phyloP scores from a whole-genome alignment of 2,329 filamentous ascomycete species.

The Cladophialophora chaetospira region DNA sequence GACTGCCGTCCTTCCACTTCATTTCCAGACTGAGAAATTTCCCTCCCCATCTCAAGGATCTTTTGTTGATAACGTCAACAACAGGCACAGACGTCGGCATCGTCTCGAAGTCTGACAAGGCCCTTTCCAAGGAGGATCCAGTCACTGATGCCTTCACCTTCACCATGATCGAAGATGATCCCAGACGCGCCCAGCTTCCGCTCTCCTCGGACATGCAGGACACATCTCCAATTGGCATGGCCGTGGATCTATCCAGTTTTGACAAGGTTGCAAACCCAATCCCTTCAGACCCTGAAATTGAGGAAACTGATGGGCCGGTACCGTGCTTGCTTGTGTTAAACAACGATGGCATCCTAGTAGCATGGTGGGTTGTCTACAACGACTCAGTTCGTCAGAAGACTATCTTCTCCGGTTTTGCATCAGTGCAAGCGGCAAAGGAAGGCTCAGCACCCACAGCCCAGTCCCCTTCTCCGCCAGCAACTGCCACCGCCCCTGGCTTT shows the following conservation, averaged over 20 bases:
- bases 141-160: constrained; percentile 71
- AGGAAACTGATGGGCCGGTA: constrained; percentile 75
- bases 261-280: constrained; percentile 79
- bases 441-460: background rate
- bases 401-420: constrained; percentile 69
- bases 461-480: constrained; percentile 4
- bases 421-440: constrained; percentile 17
- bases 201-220: constrained; percentile 67
- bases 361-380: constrained; percentile 91
- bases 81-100: constrained; percentile 77
- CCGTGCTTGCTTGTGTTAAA: constrained; percentile 85
- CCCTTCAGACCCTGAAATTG: constrained; percentile 72
- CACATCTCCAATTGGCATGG: constrained; percentile 75
- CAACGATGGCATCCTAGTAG: constrained; percentile 78
- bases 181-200: constrained; percentile 72
- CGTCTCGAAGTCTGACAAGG: constrained; percentile 70
- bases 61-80: constrained; percentile 80
- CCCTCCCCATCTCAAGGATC: constrained; percentile 75
- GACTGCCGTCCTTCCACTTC: constrained; percentile 72
- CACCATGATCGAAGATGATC: constrained; percentile 72
- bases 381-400: constrained; percentile 77
- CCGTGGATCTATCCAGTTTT: constrained; percentile 79
- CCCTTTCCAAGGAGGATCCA: constrained; percentile 63
- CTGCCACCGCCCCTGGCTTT: constrained; percentile 16
- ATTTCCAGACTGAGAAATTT: constrained; percentile 77